These are phyloP conservation scores for Solanum gandarillasii DNA, from an alignment of 257 asterid genomes.

Conservation along the genomic window DNA sequence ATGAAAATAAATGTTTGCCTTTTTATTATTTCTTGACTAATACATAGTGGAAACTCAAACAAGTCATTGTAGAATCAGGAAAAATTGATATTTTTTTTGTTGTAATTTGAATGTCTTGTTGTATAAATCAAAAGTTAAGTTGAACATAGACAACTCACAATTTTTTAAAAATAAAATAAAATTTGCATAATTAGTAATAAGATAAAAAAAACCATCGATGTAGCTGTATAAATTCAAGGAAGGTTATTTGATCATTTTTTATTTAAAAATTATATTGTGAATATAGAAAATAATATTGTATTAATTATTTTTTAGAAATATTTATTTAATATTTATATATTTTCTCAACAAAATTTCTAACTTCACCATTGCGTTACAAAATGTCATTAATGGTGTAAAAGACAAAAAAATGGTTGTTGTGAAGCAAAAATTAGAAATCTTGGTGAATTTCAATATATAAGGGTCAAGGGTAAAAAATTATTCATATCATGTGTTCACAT, in stretches of 20 bases:
- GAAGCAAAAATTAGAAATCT: neutral
- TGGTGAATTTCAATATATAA: neutral
- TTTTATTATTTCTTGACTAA: neutral
- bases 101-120: neutral
- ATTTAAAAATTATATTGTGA: too few relatives aligned
- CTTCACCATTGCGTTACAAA: neutral
- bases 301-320: too few relatives aligned
- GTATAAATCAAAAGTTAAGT: neutral
- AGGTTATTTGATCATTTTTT: too few relatives aligned
- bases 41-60: neutral
- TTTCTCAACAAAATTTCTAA: too few relatives aligned
- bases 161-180: too few relatives aligned
- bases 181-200: neutral
- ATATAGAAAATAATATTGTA: too few relatives aligned
- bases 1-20: neutral
- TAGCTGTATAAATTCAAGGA: too few relatives aligned
- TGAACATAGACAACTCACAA: neutral
- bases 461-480: neutral
- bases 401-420: neutral
- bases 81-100: neutral
- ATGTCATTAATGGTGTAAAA: neutral
- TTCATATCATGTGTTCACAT: neutral
- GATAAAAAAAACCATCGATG: neutral
- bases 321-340: too few relatives aligned
- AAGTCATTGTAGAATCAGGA: neutral